Evolutionary conservation across 768 basidiomycete species (phyloP).

Genomic region (Russula virescens): DNA sequence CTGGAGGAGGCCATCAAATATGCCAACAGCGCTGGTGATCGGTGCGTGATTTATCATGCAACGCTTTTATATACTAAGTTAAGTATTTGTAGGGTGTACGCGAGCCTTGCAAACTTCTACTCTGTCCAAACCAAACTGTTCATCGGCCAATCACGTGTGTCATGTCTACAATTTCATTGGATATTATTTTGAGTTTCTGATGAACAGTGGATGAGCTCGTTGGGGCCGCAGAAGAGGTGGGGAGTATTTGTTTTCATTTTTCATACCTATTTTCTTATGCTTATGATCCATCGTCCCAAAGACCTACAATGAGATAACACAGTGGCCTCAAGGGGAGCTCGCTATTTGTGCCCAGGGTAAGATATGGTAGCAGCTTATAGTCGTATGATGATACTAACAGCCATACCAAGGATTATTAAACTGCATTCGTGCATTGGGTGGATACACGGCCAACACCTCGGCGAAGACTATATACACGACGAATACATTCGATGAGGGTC

Average conservation of each 20-base stretch:
- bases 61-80: not conserved
- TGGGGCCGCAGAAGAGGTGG: slow-evolving; percentile 56
- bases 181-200: not conserved
- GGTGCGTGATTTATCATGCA: slow-evolving; percentile 34
- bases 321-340: slow-evolving; percentile 51
- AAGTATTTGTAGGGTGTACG: slow-evolving; percentile 45
- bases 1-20: slow-evolving; percentile 60
- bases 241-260: slow-evolving; percentile 1
- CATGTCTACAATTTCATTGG: not conserved
- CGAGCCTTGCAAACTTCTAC: slow-evolving; percentile 55
- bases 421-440: slow-evolving; percentile 58
- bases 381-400: not conserved
- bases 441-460: slow-evolving; percentile 47
- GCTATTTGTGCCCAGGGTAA: slow-evolving; percentile 49
- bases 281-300: slow-evolving; percentile 26
- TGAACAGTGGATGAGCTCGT: slow-evolving; percentile 48
- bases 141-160: slow-evolving; percentile 57
- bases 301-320: slow-evolving; percentile 50
- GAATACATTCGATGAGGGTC: slow-evolving; percentile 49
- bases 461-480: slow-evolving; percentile 55
- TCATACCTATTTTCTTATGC: not conserved
- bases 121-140: slow-evolving; percentile 48
- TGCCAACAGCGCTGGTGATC: slow-evolving; percentile 61
- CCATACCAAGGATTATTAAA: slow-evolving; percentile 45
- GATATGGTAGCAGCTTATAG: slow-evolving; percentile 13